Evolutionary conservation across 2,329 filamentous ascomycete genomes (phyloP).

Genomic region (Ophiostoma tasmaniense): DNA sequence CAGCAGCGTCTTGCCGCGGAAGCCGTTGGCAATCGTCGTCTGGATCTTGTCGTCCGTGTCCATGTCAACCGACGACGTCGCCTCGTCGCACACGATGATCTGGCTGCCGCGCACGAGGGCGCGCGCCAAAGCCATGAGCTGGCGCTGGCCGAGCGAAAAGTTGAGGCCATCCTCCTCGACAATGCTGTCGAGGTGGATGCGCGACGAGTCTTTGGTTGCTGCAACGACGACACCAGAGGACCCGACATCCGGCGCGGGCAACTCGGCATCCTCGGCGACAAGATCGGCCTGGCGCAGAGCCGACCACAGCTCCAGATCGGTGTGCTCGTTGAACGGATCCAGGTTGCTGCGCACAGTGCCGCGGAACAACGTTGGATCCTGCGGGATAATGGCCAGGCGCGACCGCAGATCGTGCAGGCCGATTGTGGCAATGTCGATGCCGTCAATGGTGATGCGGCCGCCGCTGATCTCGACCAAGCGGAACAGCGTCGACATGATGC

Average conservation of each 20-base stretch:
- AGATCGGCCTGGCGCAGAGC: slow-evolving; percentile 70
- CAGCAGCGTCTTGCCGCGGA: slow-evolving; percentile 77
- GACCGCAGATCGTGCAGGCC: slow-evolving; percentile 69
- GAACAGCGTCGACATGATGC: slow-evolving; percentile 77
- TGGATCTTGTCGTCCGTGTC: slow-evolving; percentile 97
- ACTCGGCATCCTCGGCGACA: slow-evolving; percentile 32
- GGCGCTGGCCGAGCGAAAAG: slow-evolving; percentile 88
- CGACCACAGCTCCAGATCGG: slow-evolving; percentile 68
- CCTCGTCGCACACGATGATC: slow-evolving; percentile 96
- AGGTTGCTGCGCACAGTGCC: slow-evolving; percentile 73
- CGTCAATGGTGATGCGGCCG: slow-evolving; percentile 57
- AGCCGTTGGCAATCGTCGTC: slow-evolving; percentile 73
- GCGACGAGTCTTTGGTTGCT: slow-evolving; percentile 23
- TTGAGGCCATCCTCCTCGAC: slow-evolving; percentile 95
- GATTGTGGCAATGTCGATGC: slow-evolving; percentile 61
- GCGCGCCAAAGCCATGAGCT: slow-evolving; percentile 88
- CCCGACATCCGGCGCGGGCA: neutral
- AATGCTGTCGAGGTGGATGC: slow-evolving; percentile 71
- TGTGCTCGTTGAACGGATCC: slow-evolving; percentile 72
- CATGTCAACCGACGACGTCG: slow-evolving; percentile 87
- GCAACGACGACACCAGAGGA: slow-evolving; percentile 23
- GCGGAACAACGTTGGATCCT: slow-evolving; percentile 75
- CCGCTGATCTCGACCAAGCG: slow-evolving; percentile 59
- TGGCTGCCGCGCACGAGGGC: slow-evolving; percentile 79
- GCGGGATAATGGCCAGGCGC: slow-evolving; percentile 72